Base-by-base conservation (phyloP, 2,329 filamentous ascomycete species). In the Aspergillus brasiliensis region DNA sequence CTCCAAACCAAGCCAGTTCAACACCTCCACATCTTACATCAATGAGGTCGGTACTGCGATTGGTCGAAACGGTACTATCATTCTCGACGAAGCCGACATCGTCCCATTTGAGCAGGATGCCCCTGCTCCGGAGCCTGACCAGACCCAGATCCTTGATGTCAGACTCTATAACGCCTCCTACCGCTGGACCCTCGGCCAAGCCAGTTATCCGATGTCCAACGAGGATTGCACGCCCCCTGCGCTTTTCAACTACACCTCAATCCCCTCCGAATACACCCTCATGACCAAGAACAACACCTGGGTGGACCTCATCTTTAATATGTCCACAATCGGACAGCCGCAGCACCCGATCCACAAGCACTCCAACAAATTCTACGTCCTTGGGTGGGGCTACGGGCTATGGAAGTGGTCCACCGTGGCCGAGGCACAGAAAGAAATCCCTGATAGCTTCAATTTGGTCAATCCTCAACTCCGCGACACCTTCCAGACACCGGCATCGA, bases 321-420 rank as follows among this genome's bases (percentile, higher is more conserved):
- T 75, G 6, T 68, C 65, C 2, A 66, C 67, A 1, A 56, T 65
- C 13, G 57, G 66, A 28, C 71, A 78, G 46, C 71, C 73, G 3
- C 71, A 77, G 0, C 81, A 82, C 58, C 73, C 77, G 0, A 80
- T 82, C 49, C 80, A 82, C 69, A 82, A 82, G 67, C 80, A 82
- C 57, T 75, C 74, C 28, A 80, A 80, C 61, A 80, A 80, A 58
- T 75, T 64, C 2, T 82, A 75, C 54, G 69, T 81, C 25, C 75
- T 82, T 42, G 80, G 80, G 2, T 60, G 64, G 27, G 79, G 79
- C 2, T 51, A 53, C 2, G 74, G 74, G 0, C 61, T 64, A 3
- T 83, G 77, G 62, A 77, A 74, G 1, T 82, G 77, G 71, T 68
- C 70, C 0, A 71, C 68, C 28, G 77, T 81, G 0, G 76, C 73